Evolutionary conservation across 257 asterid genomes (phyloP).

Genomic region (Jacaranda mimosifolia): DNA sequence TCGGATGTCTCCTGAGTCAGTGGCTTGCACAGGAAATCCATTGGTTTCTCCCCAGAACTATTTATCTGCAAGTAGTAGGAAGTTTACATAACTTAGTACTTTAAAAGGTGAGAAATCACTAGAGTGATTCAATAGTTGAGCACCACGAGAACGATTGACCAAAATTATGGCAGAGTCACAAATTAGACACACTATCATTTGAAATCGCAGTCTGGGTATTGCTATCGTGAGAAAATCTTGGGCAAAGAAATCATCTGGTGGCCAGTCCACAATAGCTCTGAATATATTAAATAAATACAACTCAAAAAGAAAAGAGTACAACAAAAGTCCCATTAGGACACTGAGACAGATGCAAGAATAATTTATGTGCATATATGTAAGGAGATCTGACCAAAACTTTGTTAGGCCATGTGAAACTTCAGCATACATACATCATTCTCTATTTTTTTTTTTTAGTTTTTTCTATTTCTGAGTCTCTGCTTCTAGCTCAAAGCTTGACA

Average conservation of each 20-base stretch:
- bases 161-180: slow-evolving; percentile 4
- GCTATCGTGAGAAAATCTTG: slow-evolving; percentile 26
- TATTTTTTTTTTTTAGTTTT: neutral
- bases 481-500: neutral
- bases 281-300: neutral
- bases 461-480: neutral
- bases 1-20: slow-evolving; percentile 57
- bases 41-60: slow-evolving; percentile 40
- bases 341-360: neutral
- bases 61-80: slow-evolving; percentile 43
- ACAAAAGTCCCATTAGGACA: slow-evolving; percentile 6
- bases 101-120: neutral
- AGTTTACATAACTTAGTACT: slow-evolving; percentile 28
- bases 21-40: slow-evolving; percentile 66
- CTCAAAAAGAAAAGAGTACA: neutral
- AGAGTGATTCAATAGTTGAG: slow-evolving; percentile 1
- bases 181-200: slow-evolving; percentile 20
- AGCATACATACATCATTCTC: neutral
- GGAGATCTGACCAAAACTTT: neutral
- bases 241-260: neutral
- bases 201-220: slow-evolving; percentile 18
- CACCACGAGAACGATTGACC: neutral
- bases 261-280: slow-evolving; percentile 1
- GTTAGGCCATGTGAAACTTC: neutral
- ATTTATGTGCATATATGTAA: neutral